These are phyloP conservation scores for Talaromyces funiculosus DNA, from an alignment of 2,329 filamentous ascomycete species.

Conservation along the genomic window DNA sequence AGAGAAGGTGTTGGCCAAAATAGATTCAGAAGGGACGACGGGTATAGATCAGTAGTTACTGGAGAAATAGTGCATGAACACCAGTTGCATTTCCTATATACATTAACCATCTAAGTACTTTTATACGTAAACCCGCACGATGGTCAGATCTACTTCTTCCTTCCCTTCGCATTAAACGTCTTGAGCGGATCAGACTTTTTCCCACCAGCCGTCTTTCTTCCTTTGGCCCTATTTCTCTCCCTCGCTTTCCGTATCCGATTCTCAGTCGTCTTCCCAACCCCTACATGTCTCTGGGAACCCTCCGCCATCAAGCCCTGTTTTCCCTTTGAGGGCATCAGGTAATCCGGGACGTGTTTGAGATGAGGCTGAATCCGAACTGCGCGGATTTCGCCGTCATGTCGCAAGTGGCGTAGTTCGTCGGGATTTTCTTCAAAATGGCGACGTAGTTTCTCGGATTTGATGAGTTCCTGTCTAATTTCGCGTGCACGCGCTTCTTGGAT, in stretches of 20 bases:
- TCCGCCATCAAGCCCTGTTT: conserved; percentile 59
- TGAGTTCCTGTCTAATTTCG: conserved; percentile 80
- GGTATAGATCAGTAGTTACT: neutral
- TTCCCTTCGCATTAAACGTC: conserved; percentile 65
- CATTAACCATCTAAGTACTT: neutral
- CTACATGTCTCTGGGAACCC: conserved; percentile 70
- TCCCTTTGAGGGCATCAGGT: conserved; percentile 74
- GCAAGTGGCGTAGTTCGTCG: conserved; percentile 74
- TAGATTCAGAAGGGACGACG: neutral
- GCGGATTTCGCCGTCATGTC: conserved; percentile 83
- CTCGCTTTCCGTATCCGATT: conserved; percentile 49
- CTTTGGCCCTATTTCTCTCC: conserved; percentile 39
- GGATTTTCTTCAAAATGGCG: conserved; percentile 97
- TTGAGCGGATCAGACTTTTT: conserved; percentile 78
- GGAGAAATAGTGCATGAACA: neutral
- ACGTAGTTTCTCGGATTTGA: conserved; percentile 91
- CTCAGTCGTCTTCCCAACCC: conserved; percentile 48
- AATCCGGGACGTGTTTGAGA: conserved; percentile 90
- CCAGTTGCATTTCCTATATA: neutral
- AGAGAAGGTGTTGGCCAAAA: neutral
- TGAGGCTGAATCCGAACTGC: conserved; percentile 81
- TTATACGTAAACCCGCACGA: neutral
- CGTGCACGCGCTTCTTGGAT: conserved; percentile 83
- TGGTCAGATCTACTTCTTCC: conserved; percentile 22
- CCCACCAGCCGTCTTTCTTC: conserved; percentile 38